These are phyloP conservation scores for Amoeboaphelidium protococcarum DNA, from an alignment of 371 early-diverging fungal species.

Conservation along the genomic window DNA sequence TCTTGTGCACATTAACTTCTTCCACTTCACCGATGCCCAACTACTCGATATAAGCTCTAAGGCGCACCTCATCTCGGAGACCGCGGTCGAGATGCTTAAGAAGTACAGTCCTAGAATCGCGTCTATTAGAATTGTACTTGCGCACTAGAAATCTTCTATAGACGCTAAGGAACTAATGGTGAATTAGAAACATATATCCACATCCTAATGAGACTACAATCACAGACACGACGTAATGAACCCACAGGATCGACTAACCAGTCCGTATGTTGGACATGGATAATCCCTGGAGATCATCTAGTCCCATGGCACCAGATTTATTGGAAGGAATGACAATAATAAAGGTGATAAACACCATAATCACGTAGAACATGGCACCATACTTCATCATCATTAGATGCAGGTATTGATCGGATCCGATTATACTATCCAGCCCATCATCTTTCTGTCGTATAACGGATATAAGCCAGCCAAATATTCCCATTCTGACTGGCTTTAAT, in stretches of 20 bases:
- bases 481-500: too few relatives aligned
- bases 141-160: background rate
- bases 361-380: background rate
- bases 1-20: too few relatives aligned
- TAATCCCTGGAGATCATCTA: background rate
- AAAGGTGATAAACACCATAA: background rate
- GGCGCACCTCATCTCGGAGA: too few relatives aligned
- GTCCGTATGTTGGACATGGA: background rate
- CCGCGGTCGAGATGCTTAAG: too few relatives aligned
- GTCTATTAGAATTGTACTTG: too few relatives aligned
- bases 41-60: too few relatives aligned
- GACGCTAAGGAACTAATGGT: background rate
- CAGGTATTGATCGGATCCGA: background rate
- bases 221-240: background rate
- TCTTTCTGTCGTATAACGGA: too few relatives aligned
- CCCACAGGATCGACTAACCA: background rate
- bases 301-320: background rate
- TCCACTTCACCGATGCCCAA: too few relatives aligned
- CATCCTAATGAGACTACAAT: background rate
- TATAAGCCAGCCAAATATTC: too few relatives aligned
- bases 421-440: background rate
- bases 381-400: background rate
- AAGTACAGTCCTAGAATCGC: too few relatives aligned
- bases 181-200: background rate
- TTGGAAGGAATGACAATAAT: background rate